Evolutionary conservation across 2,329 filamentous ascomycete species (phyloP).

Genomic region (Cladophialophora psammophila): DNA sequence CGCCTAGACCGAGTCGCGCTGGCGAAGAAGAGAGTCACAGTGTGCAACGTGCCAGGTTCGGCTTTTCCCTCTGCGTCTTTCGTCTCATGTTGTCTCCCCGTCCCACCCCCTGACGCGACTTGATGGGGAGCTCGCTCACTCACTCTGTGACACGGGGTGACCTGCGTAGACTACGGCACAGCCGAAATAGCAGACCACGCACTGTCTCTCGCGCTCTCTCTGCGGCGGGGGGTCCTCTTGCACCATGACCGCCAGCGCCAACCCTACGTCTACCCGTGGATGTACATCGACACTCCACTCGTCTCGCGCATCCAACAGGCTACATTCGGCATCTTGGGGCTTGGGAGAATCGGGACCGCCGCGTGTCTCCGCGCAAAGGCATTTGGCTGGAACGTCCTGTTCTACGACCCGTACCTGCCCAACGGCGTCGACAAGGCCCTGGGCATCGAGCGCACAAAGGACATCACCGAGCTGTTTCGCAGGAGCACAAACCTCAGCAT

Average conservation of each 20-base stretch:
- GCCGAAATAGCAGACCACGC: constrained; percentile 40
- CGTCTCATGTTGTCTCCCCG: constrained; percentile 43
- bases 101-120: constrained; percentile 31
- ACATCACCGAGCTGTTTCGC: constrained; percentile 62
- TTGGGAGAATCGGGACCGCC: constrained; percentile 70
- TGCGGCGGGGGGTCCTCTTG: constrained; percentile 36
- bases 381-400: constrained; percentile 69
- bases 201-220: constrained; percentile 33
- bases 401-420: constrained; percentile 64
- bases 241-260: constrained; percentile 37
- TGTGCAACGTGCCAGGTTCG: constrained; percentile 46
- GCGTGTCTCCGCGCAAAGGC: constrained; percentile 68
- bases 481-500: constrained; percentile 68
- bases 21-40: constrained; percentile 36
- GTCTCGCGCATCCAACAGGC: constrained; percentile 33
- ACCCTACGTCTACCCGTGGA: constrained; percentile 28
- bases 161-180: constrained; percentile 36
- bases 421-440: constrained; percentile 60
- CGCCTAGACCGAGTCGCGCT: constrained; percentile 37
- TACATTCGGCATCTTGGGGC: constrained; percentile 71
- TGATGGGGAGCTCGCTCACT: not conserved
- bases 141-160: not conserved
- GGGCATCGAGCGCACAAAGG: constrained; percentile 47
- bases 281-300: constrained; percentile 37
- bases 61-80: constrained; percentile 43